Conservation (phyloP, 106 monocot species). For the Dendrobium officinale region DNA sequence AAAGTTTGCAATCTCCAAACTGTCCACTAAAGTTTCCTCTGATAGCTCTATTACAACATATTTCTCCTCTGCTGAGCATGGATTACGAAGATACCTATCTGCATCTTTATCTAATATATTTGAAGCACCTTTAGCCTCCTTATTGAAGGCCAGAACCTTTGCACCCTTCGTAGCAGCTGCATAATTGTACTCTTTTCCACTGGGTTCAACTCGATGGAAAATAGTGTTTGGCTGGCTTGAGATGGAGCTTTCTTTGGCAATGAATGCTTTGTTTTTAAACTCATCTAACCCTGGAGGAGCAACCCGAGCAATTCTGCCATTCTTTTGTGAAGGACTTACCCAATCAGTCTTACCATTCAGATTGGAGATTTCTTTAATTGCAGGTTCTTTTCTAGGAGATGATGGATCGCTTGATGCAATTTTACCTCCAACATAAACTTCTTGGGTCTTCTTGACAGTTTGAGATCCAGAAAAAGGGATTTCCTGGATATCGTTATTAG, state of each 20-base stretch:
- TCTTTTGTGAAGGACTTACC: slow-evolving; percentile 21
- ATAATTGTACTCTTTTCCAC: slow-evolving; percentile 86
- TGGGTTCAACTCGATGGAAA: slow-evolving; percentile 61
- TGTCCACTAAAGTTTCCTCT: slow-evolving; percentile 80
- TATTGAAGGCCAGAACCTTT: slow-evolving; percentile 73
- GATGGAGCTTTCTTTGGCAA: slow-evolving; percentile 36
- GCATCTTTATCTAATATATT: slow-evolving; percentile 83
- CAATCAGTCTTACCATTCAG: slow-evolving; percentile 14
- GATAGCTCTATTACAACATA: slow-evolving; percentile 80
- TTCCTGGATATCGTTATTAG: not conserved
- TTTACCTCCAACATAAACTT: slow-evolving; percentile 10
- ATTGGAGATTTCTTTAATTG: slow-evolving; percentile 8
- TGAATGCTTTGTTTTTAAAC: slow-evolving; percentile 58
- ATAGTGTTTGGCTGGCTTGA: slow-evolving; percentile 35
- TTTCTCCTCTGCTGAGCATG: slow-evolving; percentile 85
- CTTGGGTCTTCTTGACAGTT: not conserved
- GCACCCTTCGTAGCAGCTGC: slow-evolving; percentile 77
- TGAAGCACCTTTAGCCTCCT: slow-evolving; percentile 84
- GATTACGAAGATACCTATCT: slow-evolving; percentile 86
- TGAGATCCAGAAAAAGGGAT: not conserved
- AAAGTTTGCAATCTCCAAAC: slow-evolving; percentile 73
- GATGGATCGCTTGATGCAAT: not conserved
- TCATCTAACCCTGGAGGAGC: slow-evolving; percentile 61
- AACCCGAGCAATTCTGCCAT: slow-evolving; percentile 44
- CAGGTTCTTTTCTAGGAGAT: slow-evolving; percentile 8